Base-by-base conservation (phyloP, 768 basidiomycete species). In the Suillus subalutaceus region DNA sequence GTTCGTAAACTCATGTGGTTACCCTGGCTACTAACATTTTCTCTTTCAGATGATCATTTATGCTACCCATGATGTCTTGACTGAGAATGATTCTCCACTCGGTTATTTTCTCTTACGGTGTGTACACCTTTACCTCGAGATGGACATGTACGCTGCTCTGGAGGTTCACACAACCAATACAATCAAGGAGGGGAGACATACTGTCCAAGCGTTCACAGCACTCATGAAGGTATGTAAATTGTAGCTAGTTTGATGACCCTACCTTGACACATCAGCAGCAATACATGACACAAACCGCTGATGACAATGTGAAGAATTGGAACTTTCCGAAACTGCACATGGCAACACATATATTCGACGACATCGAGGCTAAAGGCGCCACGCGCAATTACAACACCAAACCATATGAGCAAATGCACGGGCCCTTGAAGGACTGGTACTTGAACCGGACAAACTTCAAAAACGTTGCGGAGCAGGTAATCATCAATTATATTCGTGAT, bases 301-400 rank as follows among this genome's bases (percentile, higher is more conserved):
- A 63, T 9, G 40, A 52, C 18, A 63, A 30, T 2, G 6, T 20
- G 46, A 69, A 67, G 76, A 76, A 66, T 30, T 78, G 75, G 73
- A 69, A 77, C 35, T 79, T 79, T 56, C 77, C 75, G 0, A 81
- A 81, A 66, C 53, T 68, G 0, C 79, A 81, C 44, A 66, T 44
- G 43, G 20, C 8, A 0, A 43, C 16, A 44, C 18, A 44, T 44
- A 44, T 44, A 44, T 44, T 44, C 0, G 43, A 44, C 0, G 18
- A 44, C 43, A 44, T 44, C 0, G 18, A 44, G 43, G 43, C 43
- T 44, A 79, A 80, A 59, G 80, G 79, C 16, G 75, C 67, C 0
- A 70, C 77, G 0, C 26, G 63, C 0, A 76, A 77, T 40, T 79
- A 74, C 61, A 77, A 74, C 37, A 78, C 79, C 7, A 76, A 77